Evolutionary conservation across 495 filamentous ascomycete genomes (phyloP).

Genomic region (Aspergillus biplanus): DNA sequence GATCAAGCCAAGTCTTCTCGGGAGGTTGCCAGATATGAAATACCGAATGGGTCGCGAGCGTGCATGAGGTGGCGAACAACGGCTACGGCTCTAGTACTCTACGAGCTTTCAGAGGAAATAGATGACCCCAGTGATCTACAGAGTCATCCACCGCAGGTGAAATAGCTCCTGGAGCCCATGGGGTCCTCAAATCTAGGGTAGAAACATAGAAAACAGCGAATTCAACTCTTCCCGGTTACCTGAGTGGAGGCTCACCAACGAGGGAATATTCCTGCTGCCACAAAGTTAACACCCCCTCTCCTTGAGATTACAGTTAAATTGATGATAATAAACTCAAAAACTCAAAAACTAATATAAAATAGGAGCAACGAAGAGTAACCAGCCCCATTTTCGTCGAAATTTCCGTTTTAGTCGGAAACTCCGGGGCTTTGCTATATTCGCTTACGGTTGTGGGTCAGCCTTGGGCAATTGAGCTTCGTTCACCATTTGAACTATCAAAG

Average conservation of each 20-base stretch:
- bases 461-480: neutral
- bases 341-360: neutral
- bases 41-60: neutral
- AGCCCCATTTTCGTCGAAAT: slow-evolving; percentile 4
- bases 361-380: neutral
- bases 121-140: neutral
- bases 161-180: neutral
- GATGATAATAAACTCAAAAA: neutral
- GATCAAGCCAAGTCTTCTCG: neutral
- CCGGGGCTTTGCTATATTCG: neutral
- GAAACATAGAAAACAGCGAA: too few relatives aligned
- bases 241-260: neutral
- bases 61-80: neutral
- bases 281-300: neutral
- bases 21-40: neutral
- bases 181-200: neutral
- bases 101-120: neutral
- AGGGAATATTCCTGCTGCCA: neutral
- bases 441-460: neutral
- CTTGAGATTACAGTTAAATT: neutral
- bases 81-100: neutral
- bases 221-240: too few relatives aligned
- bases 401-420: slow-evolving; percentile 5
- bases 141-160: neutral
- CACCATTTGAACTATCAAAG: neutral